Evolutionary conservation across 257 asterid genomes (phyloP), one percentile per base, ranked within the genome.

Genomic region (Cinchona pubescens): DNA sequence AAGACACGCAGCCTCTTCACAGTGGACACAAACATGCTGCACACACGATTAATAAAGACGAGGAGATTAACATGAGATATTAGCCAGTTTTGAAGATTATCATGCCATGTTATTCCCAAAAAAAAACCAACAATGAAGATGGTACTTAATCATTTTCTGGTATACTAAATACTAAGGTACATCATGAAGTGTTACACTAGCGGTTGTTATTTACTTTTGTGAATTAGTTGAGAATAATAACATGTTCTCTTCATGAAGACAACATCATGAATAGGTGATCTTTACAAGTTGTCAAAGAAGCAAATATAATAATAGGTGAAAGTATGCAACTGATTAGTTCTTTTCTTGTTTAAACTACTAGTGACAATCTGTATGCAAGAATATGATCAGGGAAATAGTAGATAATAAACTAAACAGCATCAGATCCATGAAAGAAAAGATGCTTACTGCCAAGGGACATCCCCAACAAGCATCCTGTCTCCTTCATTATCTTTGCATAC

Each of bases 391-490:
- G 73, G 73, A 71, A n/a, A 48, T 53, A 60, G 16, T 53, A 60
- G 16, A 34, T n/a, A 69, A 37, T 32, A 84, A 56, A 76, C 61
- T 2, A 82, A 79, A 74, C 9, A 45, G 83, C 51, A 86, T 82
- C 77, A 75, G 81, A 76, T 79, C 73, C 81, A 79, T n/a, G 53
- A 46, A 30, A 43, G 46, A 30, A 67, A 60, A 83, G 87, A 85
- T 85, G 88, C 97, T 89, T 90, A 94, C 98, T 85, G 89, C 98
- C 98, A 92, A 66, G 97, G 97, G 78, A 94, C 97, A 88, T 94
- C 97, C 63, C 97, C 97, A 74, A 92, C 99, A 78, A 94, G 99
- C 97, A 92, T 90, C 82, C 91, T 92, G 84, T 94, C 99, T 63
- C 99, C 99, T 87, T 94, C 99, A 75, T 92, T 86, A 87, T 94